Percentiles rank a stretch among this genome's conserved stretches.
Conservation (phyloP, 192 early-diverging fungal species). For the Geosiphon pyriformis region DNA sequence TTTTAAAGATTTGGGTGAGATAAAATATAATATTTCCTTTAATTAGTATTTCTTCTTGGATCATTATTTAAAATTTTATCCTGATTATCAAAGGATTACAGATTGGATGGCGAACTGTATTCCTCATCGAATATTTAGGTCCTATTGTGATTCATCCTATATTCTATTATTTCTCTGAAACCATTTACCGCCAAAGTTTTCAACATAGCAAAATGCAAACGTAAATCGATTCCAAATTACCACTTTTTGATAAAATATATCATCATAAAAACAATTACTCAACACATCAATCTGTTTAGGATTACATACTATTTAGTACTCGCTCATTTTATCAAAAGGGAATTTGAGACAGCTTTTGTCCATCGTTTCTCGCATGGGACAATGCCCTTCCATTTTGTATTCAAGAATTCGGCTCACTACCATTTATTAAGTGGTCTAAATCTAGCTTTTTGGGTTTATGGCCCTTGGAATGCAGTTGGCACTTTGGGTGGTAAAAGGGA, state of each 20-base stretch:
- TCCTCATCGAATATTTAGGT: slow-evolving; percentile 89
- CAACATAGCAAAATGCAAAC: slow-evolving; percentile 73
- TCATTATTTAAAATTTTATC: not conserved
- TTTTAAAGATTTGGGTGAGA: slow-evolving; percentile 63
- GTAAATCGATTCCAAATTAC: slow-evolving; percentile 17
- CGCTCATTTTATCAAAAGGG: slow-evolving; percentile 88
- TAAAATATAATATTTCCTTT: not conserved
- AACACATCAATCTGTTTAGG: slow-evolving; percentile 31
- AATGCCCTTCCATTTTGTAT: slow-evolving; percentile 92
- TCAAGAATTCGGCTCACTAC: slow-evolving; percentile 95
- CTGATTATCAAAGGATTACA: slow-evolving; percentile 59
- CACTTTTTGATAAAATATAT: not conserved
- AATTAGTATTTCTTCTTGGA: not conserved
- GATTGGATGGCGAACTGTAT: slow-evolving; percentile 91
- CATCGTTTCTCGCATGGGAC: slow-evolving; percentile 91
- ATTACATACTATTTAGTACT: slow-evolving; percentile 63
- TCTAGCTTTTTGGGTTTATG: slow-evolving; percentile 84
- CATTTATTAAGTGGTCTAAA: slow-evolving; percentile 81
- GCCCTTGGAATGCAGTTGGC: slow-evolving; percentile 64
- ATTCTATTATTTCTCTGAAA: slow-evolving; percentile 66
- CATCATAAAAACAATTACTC: not conserved
- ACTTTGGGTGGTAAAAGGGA: slow-evolving; percentile 40
- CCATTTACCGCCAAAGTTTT: slow-evolving; percentile 63
- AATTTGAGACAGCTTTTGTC: slow-evolving; percentile 88
- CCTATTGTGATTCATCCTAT: slow-evolving; percentile 83